These are phyloP conservation scores for Neurospora sp. DNA, from an alignment of 495 filamentous ascomycete species.

Conservation along the genomic window DNA sequence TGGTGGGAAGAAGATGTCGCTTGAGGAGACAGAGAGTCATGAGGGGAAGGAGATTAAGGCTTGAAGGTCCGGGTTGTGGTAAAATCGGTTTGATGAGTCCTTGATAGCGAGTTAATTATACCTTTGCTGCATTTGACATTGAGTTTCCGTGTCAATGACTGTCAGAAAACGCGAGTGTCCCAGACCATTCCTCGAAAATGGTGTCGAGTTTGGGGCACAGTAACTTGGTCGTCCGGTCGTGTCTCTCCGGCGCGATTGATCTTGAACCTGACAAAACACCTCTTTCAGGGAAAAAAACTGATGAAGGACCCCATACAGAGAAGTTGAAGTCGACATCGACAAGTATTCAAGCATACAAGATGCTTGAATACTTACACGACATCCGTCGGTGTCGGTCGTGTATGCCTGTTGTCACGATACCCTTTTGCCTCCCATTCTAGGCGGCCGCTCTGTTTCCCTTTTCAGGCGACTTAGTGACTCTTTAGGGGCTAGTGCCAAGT, in stretches of 20 bases:
- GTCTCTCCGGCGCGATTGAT: not conserved
- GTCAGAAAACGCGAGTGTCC: not conserved
- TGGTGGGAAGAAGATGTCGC: not conserved
- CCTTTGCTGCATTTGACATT: not conserved
- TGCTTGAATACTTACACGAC: not conserved
- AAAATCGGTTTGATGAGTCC: not conserved
- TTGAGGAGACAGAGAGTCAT: not conserved
- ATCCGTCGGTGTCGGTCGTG: not conserved
- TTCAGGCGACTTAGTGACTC: not conserved
- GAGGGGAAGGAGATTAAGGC: not conserved
- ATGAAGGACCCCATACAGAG: too few species aligned
- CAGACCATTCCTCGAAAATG: not conserved
- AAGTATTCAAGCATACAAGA: not conserved
- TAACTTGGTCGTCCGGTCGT: not conserved
- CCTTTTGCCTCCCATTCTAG: not conserved
- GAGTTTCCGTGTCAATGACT: not conserved
- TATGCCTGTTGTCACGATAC: not conserved
- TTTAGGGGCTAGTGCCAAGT: not conserved
- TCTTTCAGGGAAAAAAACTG: too few species aligned
- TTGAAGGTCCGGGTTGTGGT: not conserved
- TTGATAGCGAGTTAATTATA: not conserved
- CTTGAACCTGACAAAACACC: not conserved
- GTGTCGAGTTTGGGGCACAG: not conserved
- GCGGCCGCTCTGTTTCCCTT: not conserved
- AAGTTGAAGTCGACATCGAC: fast-evolving